These are phyloP conservation scores for Magnaporthiopsis poae DNA, from an alignment of 2,329 filamentous ascomycete species.

Conservation along the genomic window DNA sequence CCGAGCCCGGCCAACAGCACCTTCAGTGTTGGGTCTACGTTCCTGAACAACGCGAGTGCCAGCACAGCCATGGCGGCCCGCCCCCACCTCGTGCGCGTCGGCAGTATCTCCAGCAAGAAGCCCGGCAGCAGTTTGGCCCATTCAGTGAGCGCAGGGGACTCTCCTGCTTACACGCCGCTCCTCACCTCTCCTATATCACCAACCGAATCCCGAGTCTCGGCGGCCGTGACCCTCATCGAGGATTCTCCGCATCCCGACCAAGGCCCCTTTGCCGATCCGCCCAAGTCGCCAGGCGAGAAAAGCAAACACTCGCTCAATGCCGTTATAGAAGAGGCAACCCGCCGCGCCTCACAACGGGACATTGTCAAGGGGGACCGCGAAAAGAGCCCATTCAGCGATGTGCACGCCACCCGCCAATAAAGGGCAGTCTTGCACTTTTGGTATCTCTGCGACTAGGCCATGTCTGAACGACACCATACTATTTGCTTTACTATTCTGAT, in stretches of 20 bases:
- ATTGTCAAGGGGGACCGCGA: slow-evolving; percentile 22
- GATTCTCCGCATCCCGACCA: slow-evolving; percentile 41
- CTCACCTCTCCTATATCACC: background rate
- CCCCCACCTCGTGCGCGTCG: slow-evolving; percentile 52
- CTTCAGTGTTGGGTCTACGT: slow-evolving; percentile 60
- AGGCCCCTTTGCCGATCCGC: slow-evolving; percentile 51
- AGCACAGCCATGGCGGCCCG: slow-evolving; percentile 47
- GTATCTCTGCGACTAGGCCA: background rate
- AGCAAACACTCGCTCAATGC: slow-evolving; percentile 42
- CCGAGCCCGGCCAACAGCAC: slow-evolving; percentile 45
- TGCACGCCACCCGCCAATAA: slow-evolving; percentile 41
- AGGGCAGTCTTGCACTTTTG: background rate
- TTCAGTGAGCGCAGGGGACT: slow-evolving; percentile 1
- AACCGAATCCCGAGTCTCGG: slow-evolving; percentile 19
- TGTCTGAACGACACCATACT: background rate
- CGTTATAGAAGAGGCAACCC: slow-evolving; percentile 44
- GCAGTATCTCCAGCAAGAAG: slow-evolving; percentile 37
- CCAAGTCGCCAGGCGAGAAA: slow-evolving; percentile 23
- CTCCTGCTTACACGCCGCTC: background rate
- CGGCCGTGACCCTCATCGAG: slow-evolving; percentile 40
- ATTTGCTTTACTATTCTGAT: background rate
- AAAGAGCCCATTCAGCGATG: slow-evolving; percentile 47
- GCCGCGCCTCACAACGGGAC: slow-evolving; percentile 28
- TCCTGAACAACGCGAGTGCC: slow-evolving; percentile 54
- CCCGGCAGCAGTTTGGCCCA: slow-evolving; percentile 19